Percentiles rank a stretch among this genome's conserved stretches.
phyloP scores from a whole-genome alignment of 495 filamentous ascomycete species.

The Lindgomyces ingoldianus region DNA sequence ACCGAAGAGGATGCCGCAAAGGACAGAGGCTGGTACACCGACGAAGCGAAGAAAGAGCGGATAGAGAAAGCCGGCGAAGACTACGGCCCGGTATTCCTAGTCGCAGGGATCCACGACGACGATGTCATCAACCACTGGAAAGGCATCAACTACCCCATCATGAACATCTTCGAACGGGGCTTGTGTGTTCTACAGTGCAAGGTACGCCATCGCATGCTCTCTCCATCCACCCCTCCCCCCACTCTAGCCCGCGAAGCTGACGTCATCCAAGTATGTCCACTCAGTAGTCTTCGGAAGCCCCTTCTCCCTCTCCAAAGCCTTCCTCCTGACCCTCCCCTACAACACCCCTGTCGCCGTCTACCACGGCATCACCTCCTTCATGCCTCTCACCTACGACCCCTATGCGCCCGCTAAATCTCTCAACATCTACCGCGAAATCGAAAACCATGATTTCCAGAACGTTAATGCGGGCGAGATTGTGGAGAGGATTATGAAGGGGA shows the following conservation, averaged over 20 bases:
- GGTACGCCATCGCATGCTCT: constrained; percentile 52
- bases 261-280: constrained; percentile 69
- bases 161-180: constrained; percentile 96
- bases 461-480: constrained; percentile 95
- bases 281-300: constrained; percentile 86
- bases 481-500: constrained; percentile 78
- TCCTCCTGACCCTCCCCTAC: constrained; percentile 72
- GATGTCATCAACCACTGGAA: constrained; percentile 93
- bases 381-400: constrained; percentile 82
- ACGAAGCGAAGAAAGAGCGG: constrained; percentile 61
- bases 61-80: constrained; percentile 62
- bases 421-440: constrained; percentile 45
- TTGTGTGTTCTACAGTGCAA: constrained; percentile 93
- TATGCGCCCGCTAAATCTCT: constrained; percentile 64
- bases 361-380: constrained; percentile 91
- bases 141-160: constrained; percentile 97
- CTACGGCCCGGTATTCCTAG: constrained; percentile 78
- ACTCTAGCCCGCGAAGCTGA: constrained; percentile 21
- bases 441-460: constrained; percentile 70
- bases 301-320: constrained; percentile 74
- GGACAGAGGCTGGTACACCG: constrained; percentile 70
- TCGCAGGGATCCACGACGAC: constrained; percentile 93
- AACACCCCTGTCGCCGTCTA: constrained; percentile 74
- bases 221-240: neutral
- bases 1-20: constrained; percentile 67